phyloP scores from a whole-genome alignment of 1,284 basidiomycete genomes.

The Puccinia coronata region DNA sequence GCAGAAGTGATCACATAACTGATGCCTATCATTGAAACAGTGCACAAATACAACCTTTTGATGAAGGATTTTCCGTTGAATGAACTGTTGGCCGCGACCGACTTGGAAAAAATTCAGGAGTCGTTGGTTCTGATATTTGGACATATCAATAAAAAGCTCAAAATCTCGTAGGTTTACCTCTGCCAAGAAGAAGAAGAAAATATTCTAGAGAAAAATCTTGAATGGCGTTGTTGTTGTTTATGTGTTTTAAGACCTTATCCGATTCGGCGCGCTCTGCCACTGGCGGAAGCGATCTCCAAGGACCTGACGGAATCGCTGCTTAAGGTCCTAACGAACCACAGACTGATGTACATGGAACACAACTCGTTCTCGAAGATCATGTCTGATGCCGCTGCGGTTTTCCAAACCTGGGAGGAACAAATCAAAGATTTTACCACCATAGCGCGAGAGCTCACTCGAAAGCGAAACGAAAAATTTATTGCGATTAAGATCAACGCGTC shows the following conservation, averaged over 20 bases:
- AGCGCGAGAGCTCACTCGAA: slow-evolving; percentile 88
- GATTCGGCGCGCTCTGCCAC: slow-evolving; percentile 86
- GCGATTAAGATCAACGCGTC: slow-evolving; percentile 93
- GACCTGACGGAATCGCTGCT: slow-evolving; percentile 95
- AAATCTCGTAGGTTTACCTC: slow-evolving; percentile 66
- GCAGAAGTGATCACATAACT: background rate
- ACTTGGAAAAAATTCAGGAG: slow-evolving; percentile 90
- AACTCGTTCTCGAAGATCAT: slow-evolving; percentile 87
- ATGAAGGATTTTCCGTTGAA: slow-evolving; percentile 99
- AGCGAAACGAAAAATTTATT: slow-evolving; percentile 89
- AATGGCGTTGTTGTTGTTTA: slow-evolving; percentile 6
- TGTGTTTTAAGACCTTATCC: slow-evolving; percentile 71
- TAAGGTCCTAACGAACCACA: slow-evolving; percentile 82
- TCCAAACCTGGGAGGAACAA: slow-evolving; percentile 91
- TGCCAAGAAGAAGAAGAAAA: background rate
- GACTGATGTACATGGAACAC: slow-evolving; percentile 90
- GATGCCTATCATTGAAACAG: slow-evolving; percentile 60
- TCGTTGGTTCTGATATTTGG: slow-evolving; percentile 82
- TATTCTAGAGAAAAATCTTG: background rate
- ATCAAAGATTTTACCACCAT: slow-evolving; percentile 99
- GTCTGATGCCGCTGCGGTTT: slow-evolving; percentile 74
- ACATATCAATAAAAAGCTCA: slow-evolving; percentile 93
- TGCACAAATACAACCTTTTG: slow-evolving; percentile 94
- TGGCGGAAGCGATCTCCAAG: slow-evolving; percentile 94
- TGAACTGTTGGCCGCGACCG: slow-evolving; percentile 90